Conservation (phyloP, 208 protist genomes). For the Wallacemonas sp. region DNA sequence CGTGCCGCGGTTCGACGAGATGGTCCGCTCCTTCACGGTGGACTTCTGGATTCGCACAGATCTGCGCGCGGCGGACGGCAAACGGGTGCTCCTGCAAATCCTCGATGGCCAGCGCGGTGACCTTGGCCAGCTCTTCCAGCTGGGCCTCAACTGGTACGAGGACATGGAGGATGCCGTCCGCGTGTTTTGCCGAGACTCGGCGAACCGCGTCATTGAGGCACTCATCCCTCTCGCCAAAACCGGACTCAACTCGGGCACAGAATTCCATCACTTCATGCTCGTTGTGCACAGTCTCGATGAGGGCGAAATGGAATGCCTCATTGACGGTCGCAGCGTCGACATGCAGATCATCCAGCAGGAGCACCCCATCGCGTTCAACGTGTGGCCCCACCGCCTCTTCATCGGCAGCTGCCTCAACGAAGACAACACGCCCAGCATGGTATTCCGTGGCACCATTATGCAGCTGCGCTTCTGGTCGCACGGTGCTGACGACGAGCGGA, state of each 20-base stretch:
- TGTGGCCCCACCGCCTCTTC: constrained; percentile 87
- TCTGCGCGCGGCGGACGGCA: constrained; percentile 39
- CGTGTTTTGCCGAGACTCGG: constrained; percentile 74
- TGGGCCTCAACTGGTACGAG: constrained; percentile 79
- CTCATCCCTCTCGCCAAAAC: constrained; percentile 44
- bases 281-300: constrained; percentile 78
- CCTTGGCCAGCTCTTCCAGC: constrained; percentile 79
- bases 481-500: constrained; percentile 32
- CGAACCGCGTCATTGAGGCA: constrained; percentile 87
- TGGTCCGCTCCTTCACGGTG: constrained; percentile 72
- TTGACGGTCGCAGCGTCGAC: constrained; percentile 56
- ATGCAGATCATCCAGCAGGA: constrained; percentile 84
- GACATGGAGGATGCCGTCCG: constrained; percentile 68
- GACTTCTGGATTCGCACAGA: constrained; percentile 90
- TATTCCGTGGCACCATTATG: constrained; percentile 73
- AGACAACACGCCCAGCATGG: constrained; percentile 48
- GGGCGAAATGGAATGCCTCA: constrained; percentile 56
- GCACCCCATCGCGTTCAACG: constrained; percentile 86
- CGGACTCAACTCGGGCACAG: constrained; percentile 8
- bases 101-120: constrained; percentile 79
- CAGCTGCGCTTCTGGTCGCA: constrained; percentile 79
- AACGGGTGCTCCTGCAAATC: constrained; percentile 78
- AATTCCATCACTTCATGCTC: constrained; percentile 86
- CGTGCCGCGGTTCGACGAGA: constrained; percentile 83
- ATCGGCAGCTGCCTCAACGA: constrained; percentile 81